These are phyloP conservation scores for Tricladium varicosporioides DNA, from an alignment of 2,329 filamentous ascomycete species.

Conservation along the genomic window DNA sequence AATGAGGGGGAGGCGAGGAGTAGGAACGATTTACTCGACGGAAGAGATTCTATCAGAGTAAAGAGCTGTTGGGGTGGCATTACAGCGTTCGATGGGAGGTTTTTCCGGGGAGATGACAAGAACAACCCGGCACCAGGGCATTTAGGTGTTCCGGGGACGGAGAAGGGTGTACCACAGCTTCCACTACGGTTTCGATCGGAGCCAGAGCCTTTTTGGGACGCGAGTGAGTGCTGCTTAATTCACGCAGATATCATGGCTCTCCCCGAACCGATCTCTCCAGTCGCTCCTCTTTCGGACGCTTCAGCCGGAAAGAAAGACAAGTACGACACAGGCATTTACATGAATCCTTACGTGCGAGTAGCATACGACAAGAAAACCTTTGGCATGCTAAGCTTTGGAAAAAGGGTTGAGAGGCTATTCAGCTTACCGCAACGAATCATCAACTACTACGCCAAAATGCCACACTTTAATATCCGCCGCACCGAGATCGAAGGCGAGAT, in stretches of 20 bases:
- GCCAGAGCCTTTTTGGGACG: slow-evolving; percentile 58
- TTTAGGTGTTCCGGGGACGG: background rate
- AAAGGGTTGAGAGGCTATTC: slow-evolving; percentile 66
- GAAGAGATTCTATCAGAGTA: slow-evolving; percentile 64
- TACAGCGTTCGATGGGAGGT: slow-evolving; percentile 62
- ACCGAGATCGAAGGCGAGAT: slow-evolving; percentile 55
- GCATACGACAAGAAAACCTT: slow-evolving; percentile 61
- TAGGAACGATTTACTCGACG: slow-evolving; percentile 59
- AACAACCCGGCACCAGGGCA: background rate
- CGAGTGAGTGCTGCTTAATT: slow-evolving; percentile 63
- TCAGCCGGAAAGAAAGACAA: slow-evolving; percentile 32
- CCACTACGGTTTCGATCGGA: slow-evolving; percentile 51
- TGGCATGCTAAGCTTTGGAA: slow-evolving; percentile 56
- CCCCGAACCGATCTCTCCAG: slow-evolving; percentile 7
- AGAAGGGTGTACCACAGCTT: slow-evolving; percentile 5
- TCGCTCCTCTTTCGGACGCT: slow-evolving; percentile 1
- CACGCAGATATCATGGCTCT: slow-evolving; percentile 45
- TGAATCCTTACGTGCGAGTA: slow-evolving; percentile 74
- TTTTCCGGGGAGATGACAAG: slow-evolving; percentile 44
- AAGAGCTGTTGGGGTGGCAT: slow-evolving; percentile 78
- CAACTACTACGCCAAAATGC: slow-evolving; percentile 54
- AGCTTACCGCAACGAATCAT: slow-evolving; percentile 56
- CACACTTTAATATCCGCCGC: slow-evolving; percentile 59
- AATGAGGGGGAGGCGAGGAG: slow-evolving; percentile 50
- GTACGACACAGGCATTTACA: slow-evolving; percentile 57